A percentile compares a stretch with the other conserved stretches of the same genome.
Evolutionary conservation across 306 rosid genomes (phyloP).

Genomic region (Luffa aegyptiaca): DNA sequence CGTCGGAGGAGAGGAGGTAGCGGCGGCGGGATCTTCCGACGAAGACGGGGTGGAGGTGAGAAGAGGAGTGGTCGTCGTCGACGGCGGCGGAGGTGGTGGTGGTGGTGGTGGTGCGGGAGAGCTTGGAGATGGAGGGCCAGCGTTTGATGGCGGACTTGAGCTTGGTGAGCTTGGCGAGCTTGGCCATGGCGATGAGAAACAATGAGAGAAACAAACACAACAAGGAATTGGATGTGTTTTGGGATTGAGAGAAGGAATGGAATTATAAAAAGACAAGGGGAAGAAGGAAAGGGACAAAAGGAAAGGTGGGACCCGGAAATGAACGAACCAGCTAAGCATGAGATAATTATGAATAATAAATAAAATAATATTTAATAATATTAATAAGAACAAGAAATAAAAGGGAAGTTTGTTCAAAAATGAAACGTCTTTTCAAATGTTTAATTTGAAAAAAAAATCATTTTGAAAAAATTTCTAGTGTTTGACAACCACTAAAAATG

Average conservation of each 20-base stretch:
- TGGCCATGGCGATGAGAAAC: slow-evolving; percentile 34
- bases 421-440: too few species aligned
- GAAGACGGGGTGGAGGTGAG: slow-evolving; percentile 37
- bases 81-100: slow-evolving; percentile 13
- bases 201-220: too few species aligned
- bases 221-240: too few species aligned
- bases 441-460: too few species aligned
- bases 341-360: background rate
- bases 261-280: background rate
- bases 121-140: slow-evolving; percentile 68
- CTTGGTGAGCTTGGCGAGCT: slow-evolving; percentile 63
- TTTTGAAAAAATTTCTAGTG: too few species aligned
- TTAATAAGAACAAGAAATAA: too few species aligned
- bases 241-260: background rate
- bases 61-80: background rate
- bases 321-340: background rate
- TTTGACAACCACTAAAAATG: too few species aligned
- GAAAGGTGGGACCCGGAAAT: background rate
- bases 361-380: too few species aligned
- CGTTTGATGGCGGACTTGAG: slow-evolving; percentile 75
- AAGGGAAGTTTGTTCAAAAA: background rate
- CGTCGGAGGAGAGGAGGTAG: slow-evolving; percentile 53
- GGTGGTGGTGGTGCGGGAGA: slow-evolving; percentile 36
- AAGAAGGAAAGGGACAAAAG: background rate
- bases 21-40: slow-evolving; percentile 72